Percentiles rank a stretch among this genome's conserved stretches.
Evolutionary conservation across 352 stramenopile genomes (phyloP).

Genomic region (Pythium biforme): DNA sequence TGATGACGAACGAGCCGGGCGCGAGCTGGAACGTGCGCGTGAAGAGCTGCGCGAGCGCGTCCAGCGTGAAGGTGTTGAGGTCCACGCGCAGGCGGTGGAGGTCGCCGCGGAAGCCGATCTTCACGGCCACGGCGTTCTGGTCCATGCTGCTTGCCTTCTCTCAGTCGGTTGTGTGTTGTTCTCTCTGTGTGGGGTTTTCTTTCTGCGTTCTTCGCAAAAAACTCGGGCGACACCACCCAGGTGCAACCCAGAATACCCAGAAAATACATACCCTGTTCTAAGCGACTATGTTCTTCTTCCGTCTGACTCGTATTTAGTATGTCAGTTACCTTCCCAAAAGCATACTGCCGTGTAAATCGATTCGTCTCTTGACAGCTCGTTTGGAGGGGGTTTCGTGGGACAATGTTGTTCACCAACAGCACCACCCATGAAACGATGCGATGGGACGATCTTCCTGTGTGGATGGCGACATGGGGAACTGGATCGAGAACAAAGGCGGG

Average conservation of each 20-base stretch:
- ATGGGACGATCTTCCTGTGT: not conserved
- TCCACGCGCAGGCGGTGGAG: constrained; percentile 77
- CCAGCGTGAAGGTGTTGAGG: constrained; percentile 47
- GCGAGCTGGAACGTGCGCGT: constrained; percentile 53
- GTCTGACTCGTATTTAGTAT: not conserved
- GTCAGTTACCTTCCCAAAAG: not conserved
- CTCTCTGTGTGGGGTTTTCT: not conserved
- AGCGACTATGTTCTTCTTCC: not conserved
- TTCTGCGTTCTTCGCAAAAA: no score
- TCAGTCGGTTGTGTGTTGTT: not conserved
- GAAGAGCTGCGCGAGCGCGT: constrained; percentile 51
- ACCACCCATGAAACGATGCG: not conserved
- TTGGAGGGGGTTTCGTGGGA: not conserved
- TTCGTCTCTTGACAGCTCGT: no score
- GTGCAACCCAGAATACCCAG: not conserved
- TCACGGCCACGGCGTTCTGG: constrained; percentile 51
- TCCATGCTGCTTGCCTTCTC: constrained; percentile 12
- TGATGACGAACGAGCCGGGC: constrained; percentile 53
- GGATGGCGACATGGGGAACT: not conserved
- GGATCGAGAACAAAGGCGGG: no score
- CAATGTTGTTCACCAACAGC: no score
- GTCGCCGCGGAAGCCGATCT: constrained; percentile 76
- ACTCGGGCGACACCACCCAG: not conserved
- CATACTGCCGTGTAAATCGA: no score
- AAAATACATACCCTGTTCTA: not conserved